Conservation (phyloP, 2,329 filamentous ascomycete genomes). For the Thielaviopsis ethacetica region DNA sequence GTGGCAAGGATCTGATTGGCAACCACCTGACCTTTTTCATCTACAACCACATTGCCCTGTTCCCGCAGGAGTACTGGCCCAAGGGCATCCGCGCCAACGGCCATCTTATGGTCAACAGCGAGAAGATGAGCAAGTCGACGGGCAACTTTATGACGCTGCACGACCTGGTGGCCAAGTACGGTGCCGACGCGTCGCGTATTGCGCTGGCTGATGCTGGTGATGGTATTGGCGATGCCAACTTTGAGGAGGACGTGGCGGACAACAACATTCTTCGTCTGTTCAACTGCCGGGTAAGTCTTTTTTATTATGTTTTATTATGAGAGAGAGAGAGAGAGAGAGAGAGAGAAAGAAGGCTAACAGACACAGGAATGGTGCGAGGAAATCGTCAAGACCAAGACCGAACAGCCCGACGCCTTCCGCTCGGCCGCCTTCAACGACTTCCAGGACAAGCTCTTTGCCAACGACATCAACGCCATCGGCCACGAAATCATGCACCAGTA, state of each 20-base stretch:
- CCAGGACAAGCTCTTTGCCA: slow-evolving; percentile 79
- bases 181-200: slow-evolving; percentile 80
- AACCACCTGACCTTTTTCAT: slow-evolving; percentile 95
- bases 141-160: slow-evolving; percentile 91
- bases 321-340: too few relatives aligned
- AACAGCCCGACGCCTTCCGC: slow-evolving; percentile 38
- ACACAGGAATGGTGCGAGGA: slow-evolving; percentile 89
- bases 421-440: slow-evolving; percentile 60
- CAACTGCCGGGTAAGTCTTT: slow-evolving; percentile 20
- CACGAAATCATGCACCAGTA: slow-evolving; percentile 66
- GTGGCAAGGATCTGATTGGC: slow-evolving; percentile 82
- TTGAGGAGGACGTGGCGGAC: slow-evolving; percentile 89
- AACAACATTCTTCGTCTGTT: slow-evolving; percentile 76
- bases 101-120: slow-evolving; percentile 83
- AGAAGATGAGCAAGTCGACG: slow-evolving; percentile 97
- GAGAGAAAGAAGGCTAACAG: neutral
- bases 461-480: slow-evolving; percentile 79
- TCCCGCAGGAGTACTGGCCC: slow-evolving; percentile 80
- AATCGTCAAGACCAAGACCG: slow-evolving; percentile 48
- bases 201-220: slow-evolving; percentile 91
- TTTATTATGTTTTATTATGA: too few relatives aligned
- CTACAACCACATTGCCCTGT: slow-evolving; percentile 84
- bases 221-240: slow-evolving; percentile 88
- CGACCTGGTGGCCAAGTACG: slow-evolving; percentile 79
- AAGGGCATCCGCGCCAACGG: slow-evolving; percentile 75